Conservation (phyloP, 768 basidiomycete species). For the Naganishia vishniacii region DNA sequence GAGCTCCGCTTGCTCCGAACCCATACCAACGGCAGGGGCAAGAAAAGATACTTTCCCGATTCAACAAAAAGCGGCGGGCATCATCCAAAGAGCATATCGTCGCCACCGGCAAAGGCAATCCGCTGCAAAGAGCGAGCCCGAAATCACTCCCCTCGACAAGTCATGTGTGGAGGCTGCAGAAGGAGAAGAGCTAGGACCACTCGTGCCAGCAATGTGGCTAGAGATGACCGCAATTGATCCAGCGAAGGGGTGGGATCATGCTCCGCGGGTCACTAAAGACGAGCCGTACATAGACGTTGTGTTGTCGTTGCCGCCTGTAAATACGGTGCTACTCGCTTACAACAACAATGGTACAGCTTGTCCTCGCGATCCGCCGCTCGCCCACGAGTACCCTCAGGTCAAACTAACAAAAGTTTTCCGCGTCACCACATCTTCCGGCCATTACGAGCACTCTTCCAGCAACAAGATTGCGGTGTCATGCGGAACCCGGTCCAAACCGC, state of each 20-base stretch:
- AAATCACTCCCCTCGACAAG: not conserved
- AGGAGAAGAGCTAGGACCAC: not conserved
- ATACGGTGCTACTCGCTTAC: no score
- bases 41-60: not conserved
- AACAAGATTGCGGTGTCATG: not conserved
- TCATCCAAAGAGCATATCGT: slow-evolving; percentile 3
- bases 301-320: no score
- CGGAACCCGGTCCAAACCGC: not conserved
- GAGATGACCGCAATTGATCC: not conserved
- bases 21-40: not conserved
- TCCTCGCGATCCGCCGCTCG: no score
- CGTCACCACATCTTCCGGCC: not conserved
- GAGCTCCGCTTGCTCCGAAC: not conserved
- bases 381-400: no score
- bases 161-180: not conserved
- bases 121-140: not conserved
- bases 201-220: not conserved
- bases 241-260: no score
- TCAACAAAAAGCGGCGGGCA: not conserved
- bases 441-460: not conserved
- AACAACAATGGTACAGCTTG: no score
- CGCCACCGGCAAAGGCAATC: not conserved
- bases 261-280: no score
- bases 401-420: not conserved
- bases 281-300: no score